Evolutionary conservation across 139 green algal species (phyloP).

Genomic region (Diplosphaera chodatii): DNA sequence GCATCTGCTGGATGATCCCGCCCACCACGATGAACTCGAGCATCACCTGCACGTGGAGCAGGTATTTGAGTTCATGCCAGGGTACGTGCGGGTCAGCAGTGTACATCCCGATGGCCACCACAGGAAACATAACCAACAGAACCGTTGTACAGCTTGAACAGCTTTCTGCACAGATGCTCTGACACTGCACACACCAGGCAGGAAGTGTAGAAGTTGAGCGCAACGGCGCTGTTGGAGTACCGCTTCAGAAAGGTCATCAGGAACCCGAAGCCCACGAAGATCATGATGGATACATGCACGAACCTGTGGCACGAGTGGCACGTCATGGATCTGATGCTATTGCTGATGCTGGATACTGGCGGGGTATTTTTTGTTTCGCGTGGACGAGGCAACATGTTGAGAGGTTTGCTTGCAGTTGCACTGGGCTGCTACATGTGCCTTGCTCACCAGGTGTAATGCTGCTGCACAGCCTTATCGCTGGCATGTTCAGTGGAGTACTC

Average conservation of each 20-base stretch:
- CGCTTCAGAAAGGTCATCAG: conserved; percentile 58
- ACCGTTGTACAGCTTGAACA: too few species aligned
- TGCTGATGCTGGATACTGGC: too few species aligned
- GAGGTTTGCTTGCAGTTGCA: too few species aligned
- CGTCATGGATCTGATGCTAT: too few species aligned
- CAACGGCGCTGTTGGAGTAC: conserved; percentile 47
- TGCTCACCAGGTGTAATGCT: conserved; percentile 32
- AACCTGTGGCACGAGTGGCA: neutral
- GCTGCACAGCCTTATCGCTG: conserved; percentile 17
- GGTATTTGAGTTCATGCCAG: too few species aligned
- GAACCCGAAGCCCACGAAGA: conserved; percentile 47
- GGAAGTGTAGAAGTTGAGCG: conserved; percentile 47
- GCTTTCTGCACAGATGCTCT: neutral
- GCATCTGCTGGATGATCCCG: conserved; percentile 22
- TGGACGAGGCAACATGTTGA: too few species aligned
- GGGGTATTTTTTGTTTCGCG: too few species aligned
- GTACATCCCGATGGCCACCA: too few species aligned
- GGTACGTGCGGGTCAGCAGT: too few species aligned
- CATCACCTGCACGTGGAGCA: conserved; percentile 31
- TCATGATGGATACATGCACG: conserved; percentile 33
- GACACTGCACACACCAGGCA: conserved; percentile 7
- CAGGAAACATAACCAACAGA: too few species aligned
- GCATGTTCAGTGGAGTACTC: conserved; percentile 4
- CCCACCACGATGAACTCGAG: conserved; percentile 27
- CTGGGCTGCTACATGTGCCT: too few species aligned